A percentile compares a stretch with the other conserved stretches of the same genome.
phyloP scores from a whole-genome alignment of 352 stramenopile species.

The Pythium grandisporangium region DNA sequence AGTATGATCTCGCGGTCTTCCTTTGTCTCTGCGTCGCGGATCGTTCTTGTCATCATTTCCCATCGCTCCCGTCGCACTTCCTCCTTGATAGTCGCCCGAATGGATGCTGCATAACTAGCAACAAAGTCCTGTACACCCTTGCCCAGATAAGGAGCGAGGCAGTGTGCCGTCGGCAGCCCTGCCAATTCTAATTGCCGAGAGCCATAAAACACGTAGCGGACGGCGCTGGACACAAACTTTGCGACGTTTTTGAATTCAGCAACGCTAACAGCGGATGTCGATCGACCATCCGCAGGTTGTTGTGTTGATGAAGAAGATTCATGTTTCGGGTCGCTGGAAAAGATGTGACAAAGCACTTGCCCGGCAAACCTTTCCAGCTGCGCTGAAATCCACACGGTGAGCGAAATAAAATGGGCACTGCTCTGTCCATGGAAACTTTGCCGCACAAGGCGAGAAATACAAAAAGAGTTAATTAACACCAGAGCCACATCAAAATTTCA shows the following conservation, averaged over 20 bases:
- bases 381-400: slow-evolving; percentile 76
- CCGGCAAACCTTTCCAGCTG: slow-evolving; percentile 69
- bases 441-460: no score
- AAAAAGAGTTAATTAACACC: slow-evolving; percentile 1
- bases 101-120: slow-evolving; percentile 49
- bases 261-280: slow-evolving; percentile 42
- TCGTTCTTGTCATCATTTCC: slow-evolving; percentile 62
- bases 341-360: slow-evolving; percentile 70
- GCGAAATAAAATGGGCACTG: slow-evolving; percentile 63
- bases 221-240: slow-evolving; percentile 61
- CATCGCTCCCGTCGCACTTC: slow-evolving; percentile 81
- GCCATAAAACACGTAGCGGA: slow-evolving; percentile 78
- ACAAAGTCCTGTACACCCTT: slow-evolving; percentile 50
- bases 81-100: slow-evolving; percentile 55
- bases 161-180: slow-evolving; percentile 63
- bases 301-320: slow-evolving; percentile 1
- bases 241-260: slow-evolving; percentile 71
- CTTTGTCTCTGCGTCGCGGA: slow-evolving; percentile 62
- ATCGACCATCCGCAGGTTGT: background rate
- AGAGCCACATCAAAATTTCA: no score
- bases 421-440: slow-evolving; percentile 72
- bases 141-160: slow-evolving; percentile 55
- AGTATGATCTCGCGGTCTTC: slow-evolving; percentile 68
- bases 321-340: slow-evolving; percentile 29
- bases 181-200: slow-evolving; percentile 70